A percentile compares a stretch with the other conserved stretches of the same genome.
These are phyloP conservation scores for Coemansia sp. DNA, from an alignment of 192 early-diverging fungal genomes.

Conservation along the genomic window DNA sequence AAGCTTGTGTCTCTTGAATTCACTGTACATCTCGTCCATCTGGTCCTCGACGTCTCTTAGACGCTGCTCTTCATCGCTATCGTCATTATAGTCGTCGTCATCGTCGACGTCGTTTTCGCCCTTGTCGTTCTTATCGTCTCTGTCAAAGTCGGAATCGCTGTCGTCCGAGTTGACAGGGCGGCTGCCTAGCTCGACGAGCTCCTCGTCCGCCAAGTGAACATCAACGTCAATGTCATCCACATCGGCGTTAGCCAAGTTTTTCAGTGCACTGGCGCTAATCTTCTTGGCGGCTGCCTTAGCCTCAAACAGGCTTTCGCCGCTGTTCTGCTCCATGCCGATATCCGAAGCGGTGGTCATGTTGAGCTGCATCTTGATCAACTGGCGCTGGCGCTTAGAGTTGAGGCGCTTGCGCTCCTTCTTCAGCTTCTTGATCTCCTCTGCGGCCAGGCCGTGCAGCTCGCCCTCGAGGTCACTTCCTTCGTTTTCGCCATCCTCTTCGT, in stretches of 20 bases:
- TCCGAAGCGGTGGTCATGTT: slow-evolving; percentile 76
- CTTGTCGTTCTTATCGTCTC: slow-evolving; percentile 19
- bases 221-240: slow-evolving; percentile 51
- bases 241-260: slow-evolving; percentile 24
- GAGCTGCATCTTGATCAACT: slow-evolving; percentile 71
- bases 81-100: slow-evolving; percentile 45
- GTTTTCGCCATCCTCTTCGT: slow-evolving; percentile 34
- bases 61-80: slow-evolving; percentile 49
- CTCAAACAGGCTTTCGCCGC: slow-evolving; percentile 57
- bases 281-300: slow-evolving; percentile 50
- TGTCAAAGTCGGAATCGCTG: slow-evolving; percentile 18
- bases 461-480: slow-evolving; percentile 48
- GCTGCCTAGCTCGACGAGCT: slow-evolving; percentile 51
- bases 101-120: slow-evolving; percentile 40
- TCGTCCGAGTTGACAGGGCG: slow-evolving; percentile 29
- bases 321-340: slow-evolving; percentile 68
- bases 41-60: slow-evolving; percentile 63
- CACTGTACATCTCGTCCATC: slow-evolving; percentile 61
- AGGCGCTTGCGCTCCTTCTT: slow-evolving; percentile 59
- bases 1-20: slow-evolving; percentile 67
- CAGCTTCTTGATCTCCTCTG: slow-evolving; percentile 41
- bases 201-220: slow-evolving; percentile 44
- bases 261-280: slow-evolving; percentile 29
- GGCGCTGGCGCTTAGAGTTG: slow-evolving; percentile 67
- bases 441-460: slow-evolving; percentile 47